phyloP scores from a whole-genome alignment of 179 eudicot genomes.

The Corrigiola litoralis region DNA sequence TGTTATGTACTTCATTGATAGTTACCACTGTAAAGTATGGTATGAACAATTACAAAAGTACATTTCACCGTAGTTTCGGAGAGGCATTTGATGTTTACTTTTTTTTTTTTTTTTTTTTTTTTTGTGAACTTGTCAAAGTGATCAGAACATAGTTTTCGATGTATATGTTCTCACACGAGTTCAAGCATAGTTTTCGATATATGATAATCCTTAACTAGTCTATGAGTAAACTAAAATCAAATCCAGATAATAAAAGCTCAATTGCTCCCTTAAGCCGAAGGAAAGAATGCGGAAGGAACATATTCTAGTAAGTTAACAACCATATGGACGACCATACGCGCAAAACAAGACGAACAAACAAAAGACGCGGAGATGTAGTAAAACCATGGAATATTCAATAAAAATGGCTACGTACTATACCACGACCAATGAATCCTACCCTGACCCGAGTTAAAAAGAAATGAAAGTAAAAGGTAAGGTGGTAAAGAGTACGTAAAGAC shows the following conservation, averaged over 20 bases:
- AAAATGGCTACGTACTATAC: background rate
- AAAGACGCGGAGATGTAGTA: background rate
- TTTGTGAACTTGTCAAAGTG: too few relatives aligned
- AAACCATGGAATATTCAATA: background rate
- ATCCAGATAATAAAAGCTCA: background rate
- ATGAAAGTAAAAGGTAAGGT: background rate
- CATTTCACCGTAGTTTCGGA: too few relatives aligned
- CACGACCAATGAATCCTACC: background rate
- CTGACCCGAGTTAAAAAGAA: background rate
- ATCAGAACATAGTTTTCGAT: too few relatives aligned
- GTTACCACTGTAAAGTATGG: too few relatives aligned
- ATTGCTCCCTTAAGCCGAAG: too few relatives aligned
- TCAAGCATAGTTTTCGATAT: too few relatives aligned
- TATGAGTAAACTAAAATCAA: background rate
- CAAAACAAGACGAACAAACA: background rate
- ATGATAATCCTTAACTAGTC: background rate
- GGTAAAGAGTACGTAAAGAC: too few relatives aligned
- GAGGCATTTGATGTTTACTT: too few relatives aligned
- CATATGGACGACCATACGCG: background rate
- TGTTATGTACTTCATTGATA: background rate
- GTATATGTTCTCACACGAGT: too few relatives aligned
- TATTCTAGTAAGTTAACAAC: background rate
- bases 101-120: too few relatives aligned
- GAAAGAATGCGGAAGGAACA: slow-evolving; percentile 2
- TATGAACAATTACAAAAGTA: too few relatives aligned